phyloP scores from a whole-genome alignment of 441 rosid genomes.

The Populus hybrid region DNA sequence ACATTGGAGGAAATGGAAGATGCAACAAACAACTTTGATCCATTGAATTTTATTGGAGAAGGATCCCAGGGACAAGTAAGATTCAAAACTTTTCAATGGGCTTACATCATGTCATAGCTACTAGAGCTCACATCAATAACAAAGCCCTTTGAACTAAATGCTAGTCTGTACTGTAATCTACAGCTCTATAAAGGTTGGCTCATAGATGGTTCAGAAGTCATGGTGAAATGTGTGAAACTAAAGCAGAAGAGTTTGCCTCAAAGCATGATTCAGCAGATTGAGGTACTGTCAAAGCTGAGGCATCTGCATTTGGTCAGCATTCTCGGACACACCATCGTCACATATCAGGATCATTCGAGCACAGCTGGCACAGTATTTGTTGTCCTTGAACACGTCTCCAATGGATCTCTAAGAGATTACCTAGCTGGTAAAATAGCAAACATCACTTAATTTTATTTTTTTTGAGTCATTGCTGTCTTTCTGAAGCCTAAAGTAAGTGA shows the following conservation, averaged over 20 bases:
- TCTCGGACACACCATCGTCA: constrained; percentile 81
- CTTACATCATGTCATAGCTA: not conserved
- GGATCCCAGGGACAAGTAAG: constrained; percentile 67
- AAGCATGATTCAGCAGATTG: constrained; percentile 64
- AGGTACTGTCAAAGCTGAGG: constrained; percentile 76
- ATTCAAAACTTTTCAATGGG: not conserved
- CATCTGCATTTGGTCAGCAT: constrained; percentile 80
- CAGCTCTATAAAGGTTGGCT: constrained; percentile 76
- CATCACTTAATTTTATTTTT: not conserved
- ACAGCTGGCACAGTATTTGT: constrained; percentile 50
- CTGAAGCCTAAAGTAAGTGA: not conserved
- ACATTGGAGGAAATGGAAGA: constrained; percentile 82
- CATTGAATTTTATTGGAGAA: constrained; percentile 51
- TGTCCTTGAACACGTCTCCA: constrained; percentile 63
- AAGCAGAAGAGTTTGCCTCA: constrained; percentile 69
- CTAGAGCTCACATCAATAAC: not conserved
- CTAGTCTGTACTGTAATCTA: constrained; percentile 4
- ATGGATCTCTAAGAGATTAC: constrained; percentile 62
- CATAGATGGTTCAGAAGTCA: constrained; percentile 59
- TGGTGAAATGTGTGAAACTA: constrained; percentile 65
- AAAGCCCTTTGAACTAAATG: not conserved
- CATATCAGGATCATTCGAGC: constrained; percentile 65
- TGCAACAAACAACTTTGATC: constrained; percentile 78
- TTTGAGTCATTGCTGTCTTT: not conserved
- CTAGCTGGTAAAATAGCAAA: constrained; percentile 45